Conservation (phyloP, 2,329 filamentous ascomycete genomes). For the Alternaria viburni region DNA sequence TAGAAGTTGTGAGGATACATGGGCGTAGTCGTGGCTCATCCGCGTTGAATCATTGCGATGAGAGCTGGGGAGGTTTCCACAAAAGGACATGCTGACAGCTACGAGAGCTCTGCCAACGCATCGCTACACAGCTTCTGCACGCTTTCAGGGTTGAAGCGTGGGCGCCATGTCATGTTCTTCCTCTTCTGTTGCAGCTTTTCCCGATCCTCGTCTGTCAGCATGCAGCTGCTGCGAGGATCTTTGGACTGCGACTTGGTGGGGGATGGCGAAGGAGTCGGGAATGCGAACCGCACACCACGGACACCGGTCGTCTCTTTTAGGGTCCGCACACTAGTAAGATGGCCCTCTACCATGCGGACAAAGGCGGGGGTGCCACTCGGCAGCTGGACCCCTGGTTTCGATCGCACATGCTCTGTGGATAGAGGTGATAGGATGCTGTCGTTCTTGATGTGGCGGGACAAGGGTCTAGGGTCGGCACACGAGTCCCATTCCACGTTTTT, state of each 20-base stretch:
- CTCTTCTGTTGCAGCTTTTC: conserved; percentile 23
- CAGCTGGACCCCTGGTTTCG: conserved; percentile 13
- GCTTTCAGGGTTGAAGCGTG: conserved; percentile 38
- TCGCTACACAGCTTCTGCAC: conserved; percentile 36
- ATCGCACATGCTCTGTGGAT: background rate
- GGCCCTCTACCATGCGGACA: conserved; percentile 32
- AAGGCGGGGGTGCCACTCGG: conserved; percentile 36
- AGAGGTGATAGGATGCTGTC: conserved; percentile 1
- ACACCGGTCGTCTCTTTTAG: conserved; percentile 24
- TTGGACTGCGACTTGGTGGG: conserved; percentile 13
- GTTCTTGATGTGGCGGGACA: background rate
- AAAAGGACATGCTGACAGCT: background rate
- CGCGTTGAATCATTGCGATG: background rate
- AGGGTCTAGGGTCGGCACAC: background rate
- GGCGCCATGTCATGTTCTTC: conserved; percentile 27
- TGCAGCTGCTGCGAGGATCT: conserved; percentile 5
- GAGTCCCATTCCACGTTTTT: background rate
- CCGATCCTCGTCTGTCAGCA: conserved; percentile 11
- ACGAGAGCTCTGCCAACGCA: conserved; percentile 36
- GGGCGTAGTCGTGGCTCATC: background rate
- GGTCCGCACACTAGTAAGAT: conserved; percentile 33
- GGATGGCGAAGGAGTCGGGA: conserved; percentile 22
- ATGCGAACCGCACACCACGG: conserved; percentile 18
- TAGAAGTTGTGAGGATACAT: too few species aligned
- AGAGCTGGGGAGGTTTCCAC: background rate